Evolutionary conservation across 352 stramenopile species (phyloP), one percentile per base, ranked within the genome.

Genomic region (Globisporangium paroecandrum): DNA sequence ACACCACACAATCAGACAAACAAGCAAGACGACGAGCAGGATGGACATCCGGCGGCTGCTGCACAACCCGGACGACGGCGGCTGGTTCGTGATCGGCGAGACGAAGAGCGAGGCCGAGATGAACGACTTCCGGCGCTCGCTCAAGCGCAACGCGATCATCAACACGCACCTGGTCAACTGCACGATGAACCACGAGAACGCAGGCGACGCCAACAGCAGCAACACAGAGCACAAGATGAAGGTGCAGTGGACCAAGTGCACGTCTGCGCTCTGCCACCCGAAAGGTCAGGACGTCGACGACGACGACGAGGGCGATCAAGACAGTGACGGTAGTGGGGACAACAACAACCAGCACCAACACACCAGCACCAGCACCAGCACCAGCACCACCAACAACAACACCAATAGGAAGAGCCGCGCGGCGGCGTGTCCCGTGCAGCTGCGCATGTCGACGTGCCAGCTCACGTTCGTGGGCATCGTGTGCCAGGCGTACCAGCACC

Each of bases 71-170:
- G 82, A 93, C 41, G 84, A 93, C 57, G 84, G 84, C 25, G 79
- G 82, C 54, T 93, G 84, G 84, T 85, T 89, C 65, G 85, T 90
- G 57, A 91, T 93, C 68, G 82, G 84, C 43, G 84, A 91, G 69
- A 90, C 84, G 60, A 83, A 81, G 65, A 83, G 74, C 67, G 84
- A 92, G 69, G 69, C 69, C 64, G 82, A 89, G 61, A 89, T 92
- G 82, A 79, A 78, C 70, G 82, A 92, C 13, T 90, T 92, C 66
- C 84, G 82, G 9, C 82, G 82, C 62, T 89, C 82, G 47, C 80
- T 92, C 68, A 90, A 90, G 74, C 84, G 84, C 71, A 92, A 92
- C 65, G 84, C 84, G 66, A 92, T 92, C 76, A 92, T 92, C 74
- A 92, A 92, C 70, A 92, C 82, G 9, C 82, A 92, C 72, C 77